Base-by-base conservation (phyloP, 116 monocot genomes). In the Trichopus zeylanicus region DNA sequence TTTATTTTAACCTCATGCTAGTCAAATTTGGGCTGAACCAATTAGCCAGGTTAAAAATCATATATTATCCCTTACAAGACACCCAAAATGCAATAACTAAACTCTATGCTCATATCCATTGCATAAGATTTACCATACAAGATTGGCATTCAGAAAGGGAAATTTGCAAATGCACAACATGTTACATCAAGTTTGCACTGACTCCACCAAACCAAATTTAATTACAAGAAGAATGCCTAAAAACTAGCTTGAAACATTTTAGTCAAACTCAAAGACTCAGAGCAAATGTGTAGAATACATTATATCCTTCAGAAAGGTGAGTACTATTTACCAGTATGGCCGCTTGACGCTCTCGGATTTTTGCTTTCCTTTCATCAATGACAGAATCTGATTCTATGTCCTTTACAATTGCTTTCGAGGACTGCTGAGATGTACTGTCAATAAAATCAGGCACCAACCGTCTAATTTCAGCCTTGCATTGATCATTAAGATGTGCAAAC, bases 311-410 rank as follows among this genome's bases (percentile, higher is more conserved):
- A 22, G 23, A 33, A 53, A 33, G 21, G 8, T 12, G 7, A 51
- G 1, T 22, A 29, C 51, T 38, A 18, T 49, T 67, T 75, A 98
- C 98, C 98, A 98, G 63, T 42, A 98, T 78, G 26, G 88, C 98
- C 66, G 88, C 87, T 67, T 98, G 98, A 31, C 68, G 87, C 65
- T 73, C 68, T 53, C 92, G 81, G 5, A 80, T 82, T 64, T 88
- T 91, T 52, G 69, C 75, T 59, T 65, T 91, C 30, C 72, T 68
- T 25, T 74, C 70, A 26, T 71, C 62, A 38, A 38, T 19, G 55
- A 81, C 82, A 70, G 82, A 79, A 48, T 34, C 59, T 7, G 49
- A 65, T 63, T 68, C 71, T 5, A 29, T 67, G 30, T 37, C 62
- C 10, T 54, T 24, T 29, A 27, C 34, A 39, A n/a, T 8, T 56